Percentiles rank a stretch among this genome's conserved stretches.
Conservation (phyloP, 768 basidiomycete species). For the Hemileccinum rubropunctum region DNA sequence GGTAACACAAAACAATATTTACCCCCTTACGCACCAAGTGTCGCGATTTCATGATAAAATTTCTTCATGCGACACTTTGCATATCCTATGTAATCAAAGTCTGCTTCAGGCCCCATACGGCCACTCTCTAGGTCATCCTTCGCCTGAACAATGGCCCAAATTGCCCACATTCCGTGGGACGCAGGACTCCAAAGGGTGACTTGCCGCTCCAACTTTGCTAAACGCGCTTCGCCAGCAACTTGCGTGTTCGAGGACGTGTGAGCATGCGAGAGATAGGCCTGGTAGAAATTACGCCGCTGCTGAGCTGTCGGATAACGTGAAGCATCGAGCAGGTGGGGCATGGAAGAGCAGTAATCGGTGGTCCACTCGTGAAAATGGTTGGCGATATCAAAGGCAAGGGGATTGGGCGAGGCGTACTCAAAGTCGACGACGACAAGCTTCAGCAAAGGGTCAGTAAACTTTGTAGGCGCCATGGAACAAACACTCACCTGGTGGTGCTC, state of each 20-base stretch:
- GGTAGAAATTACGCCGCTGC: constrained; percentile 82
- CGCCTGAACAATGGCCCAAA: constrained; percentile 95
- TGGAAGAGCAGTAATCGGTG: constrained; percentile 75
- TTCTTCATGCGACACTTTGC: constrained; percentile 63
- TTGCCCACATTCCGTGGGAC: constrained; percentile 87
- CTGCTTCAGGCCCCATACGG: constrained; percentile 47
- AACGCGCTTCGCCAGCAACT: constrained; percentile 37
- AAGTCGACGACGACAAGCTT: constrained; percentile 97
- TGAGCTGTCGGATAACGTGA: constrained; percentile 67
- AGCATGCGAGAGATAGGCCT: constrained; percentile 69
- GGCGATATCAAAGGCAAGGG: constrained; percentile 92
- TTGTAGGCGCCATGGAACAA: background rate
- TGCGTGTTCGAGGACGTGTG: constrained; percentile 30
- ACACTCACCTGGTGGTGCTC: constrained; percentile 73
- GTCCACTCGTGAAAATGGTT: constrained; percentile 99
- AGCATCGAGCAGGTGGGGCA: constrained; percentile 63
- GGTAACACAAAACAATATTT: no score
- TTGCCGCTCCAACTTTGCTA: constrained; percentile 68
- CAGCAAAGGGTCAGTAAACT: constrained; percentile 13
- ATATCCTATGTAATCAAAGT: constrained; percentile 91
- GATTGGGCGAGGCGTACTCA: constrained; percentile 93
- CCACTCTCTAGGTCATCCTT: constrained; percentile 65
- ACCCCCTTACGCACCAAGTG: no score
- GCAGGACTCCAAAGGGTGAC: constrained; percentile 88
- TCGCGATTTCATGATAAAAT: constrained; percentile 56